These are phyloP conservation scores for Climacium dendroides DNA, from an alignment of 225 moss, liverwort and hornwort genomes.

Conservation along the genomic window DNA sequence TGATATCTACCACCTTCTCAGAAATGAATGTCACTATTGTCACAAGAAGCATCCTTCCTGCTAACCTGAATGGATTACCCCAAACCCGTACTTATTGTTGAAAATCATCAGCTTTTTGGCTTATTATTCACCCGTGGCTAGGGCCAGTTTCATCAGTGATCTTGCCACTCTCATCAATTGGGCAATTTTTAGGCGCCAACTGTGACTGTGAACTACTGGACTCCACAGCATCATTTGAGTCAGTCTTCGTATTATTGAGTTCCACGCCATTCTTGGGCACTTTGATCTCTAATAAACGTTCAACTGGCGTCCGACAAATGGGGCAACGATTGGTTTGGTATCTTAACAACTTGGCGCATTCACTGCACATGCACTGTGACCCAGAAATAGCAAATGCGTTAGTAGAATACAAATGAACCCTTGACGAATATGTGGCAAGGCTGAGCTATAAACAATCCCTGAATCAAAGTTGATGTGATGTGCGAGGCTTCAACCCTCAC, in stretches of 20 bases:
- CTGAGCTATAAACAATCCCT: not conserved
- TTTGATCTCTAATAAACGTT: slow-evolving; percentile 76
- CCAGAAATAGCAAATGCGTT: not conserved
- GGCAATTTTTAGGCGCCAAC: slow-evolving; percentile 9
- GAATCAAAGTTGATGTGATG: not conserved
- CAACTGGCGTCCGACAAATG: slow-evolving; percentile 86
- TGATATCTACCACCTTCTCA: not conserved
- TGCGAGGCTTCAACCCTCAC: not conserved
- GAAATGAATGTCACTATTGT: not conserved
- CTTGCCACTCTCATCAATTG: not conserved
- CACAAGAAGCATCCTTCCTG: not conserved
- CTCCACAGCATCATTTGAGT: slow-evolving; percentile 11
- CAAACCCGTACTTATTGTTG: not conserved
- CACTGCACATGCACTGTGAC: slow-evolving; percentile 90
- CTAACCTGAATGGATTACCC: not conserved
- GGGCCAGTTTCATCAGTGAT: not conserved
- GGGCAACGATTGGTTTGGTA: slow-evolving; percentile 93
- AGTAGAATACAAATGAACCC: not conserved
- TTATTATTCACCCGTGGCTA: not conserved
- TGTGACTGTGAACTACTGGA: slow-evolving; percentile 21
- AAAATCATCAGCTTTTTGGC: not conserved
- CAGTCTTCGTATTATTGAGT: not conserved
- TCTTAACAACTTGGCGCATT: slow-evolving; percentile 82
- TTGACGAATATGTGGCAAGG: not conserved
- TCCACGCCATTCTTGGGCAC: slow-evolving; percentile 24